Evolutionary conservation across 495 filamentous ascomycete species (phyloP), one percentile per base, ranked within the genome.

Genomic region (Lasiosphaeria ovina): DNA sequence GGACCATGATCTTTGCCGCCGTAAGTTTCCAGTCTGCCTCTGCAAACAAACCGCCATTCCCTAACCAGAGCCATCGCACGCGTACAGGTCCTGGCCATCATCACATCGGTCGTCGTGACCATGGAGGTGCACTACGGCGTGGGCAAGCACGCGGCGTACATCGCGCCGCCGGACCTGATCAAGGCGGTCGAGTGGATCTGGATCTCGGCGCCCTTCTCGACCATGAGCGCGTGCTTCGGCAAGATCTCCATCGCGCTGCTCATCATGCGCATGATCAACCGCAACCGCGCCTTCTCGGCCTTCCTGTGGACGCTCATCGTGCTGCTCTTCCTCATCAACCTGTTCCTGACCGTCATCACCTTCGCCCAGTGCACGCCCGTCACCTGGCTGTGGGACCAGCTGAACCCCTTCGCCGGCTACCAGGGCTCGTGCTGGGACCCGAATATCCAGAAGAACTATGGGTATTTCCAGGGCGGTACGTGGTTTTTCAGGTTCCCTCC

Each of bases 221-320:
- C 49, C 24, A 51, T 51, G 49, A 51, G 49, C 49, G 49, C 49
- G 17, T 51, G 49, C n/a, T 51, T 51, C 31, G 49, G 49, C 49
- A 51, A 51, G 49, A 51, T 51, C 17, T 51, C 49, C 32, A 51
- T 51, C 31, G 49, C 49, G 7, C 32, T 51, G 8, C 32, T 51
- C 6, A 51, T 51, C 31, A 6, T 51, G 32, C 49, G 49, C 49
- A 51, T 51, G 16, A 33, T 31, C 17, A 51, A 51, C 31, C 49
- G 49, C 24, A 51, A 51, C 49, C 32, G 34, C 17, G 8, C 49
- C 8, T 51, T 33, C 49, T 33, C 49, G 7, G 34, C 34, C 49
- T 51, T 51, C 4, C 49, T 51, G 17, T 51, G 49, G 49, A 16
- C 24, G 8, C 49, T 51, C 5, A 51, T 51, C n/a, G 31, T 51